Conservation (phyloP, 345 rosid species). For the Melaleuca quinquenervia region DNA sequence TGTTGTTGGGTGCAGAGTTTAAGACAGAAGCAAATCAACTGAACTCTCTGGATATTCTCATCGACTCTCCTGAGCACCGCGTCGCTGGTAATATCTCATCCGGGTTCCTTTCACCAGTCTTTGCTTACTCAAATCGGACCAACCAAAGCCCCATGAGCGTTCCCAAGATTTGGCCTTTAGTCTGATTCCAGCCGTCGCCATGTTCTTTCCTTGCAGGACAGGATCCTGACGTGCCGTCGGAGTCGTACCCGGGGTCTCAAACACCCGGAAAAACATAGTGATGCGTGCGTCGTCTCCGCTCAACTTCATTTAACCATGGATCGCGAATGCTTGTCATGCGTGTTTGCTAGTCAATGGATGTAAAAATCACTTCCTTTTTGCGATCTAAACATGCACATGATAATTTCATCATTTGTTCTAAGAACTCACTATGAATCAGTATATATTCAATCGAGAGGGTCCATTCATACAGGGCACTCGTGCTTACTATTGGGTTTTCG, state of each 20-base stretch:
- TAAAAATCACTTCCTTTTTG: not conserved
- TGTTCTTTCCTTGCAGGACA: not conserved
- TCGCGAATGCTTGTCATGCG: no score
- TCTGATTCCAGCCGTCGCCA: not conserved
- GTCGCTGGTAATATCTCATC: not conserved
- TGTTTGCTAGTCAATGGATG: not conserved
- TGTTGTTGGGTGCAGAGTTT: not conserved
- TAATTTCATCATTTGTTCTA: not conserved
- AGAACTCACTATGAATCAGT: not conserved
- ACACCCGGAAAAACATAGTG: not conserved
- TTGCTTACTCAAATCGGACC: not conserved
- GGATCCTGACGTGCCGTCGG: not conserved
- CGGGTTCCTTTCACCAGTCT: not conserved
- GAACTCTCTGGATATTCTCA: not conserved
- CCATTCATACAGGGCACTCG: not conserved
- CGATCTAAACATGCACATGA: not conserved
- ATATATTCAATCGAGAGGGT: not conserved
- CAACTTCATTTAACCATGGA: not conserved
- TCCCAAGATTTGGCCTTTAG: not conserved
- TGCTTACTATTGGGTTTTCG: not conserved
- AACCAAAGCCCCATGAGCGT: not conserved
- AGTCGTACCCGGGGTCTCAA: not conserved
- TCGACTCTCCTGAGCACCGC: not conserved
- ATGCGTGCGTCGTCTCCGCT: not conserved
- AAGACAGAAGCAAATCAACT: not conserved